Evolutionary conservation across 768 basidiomycete species (phyloP), one percentile per base, ranked within the genome.

Genomic region (Suillus variegatus): DNA sequence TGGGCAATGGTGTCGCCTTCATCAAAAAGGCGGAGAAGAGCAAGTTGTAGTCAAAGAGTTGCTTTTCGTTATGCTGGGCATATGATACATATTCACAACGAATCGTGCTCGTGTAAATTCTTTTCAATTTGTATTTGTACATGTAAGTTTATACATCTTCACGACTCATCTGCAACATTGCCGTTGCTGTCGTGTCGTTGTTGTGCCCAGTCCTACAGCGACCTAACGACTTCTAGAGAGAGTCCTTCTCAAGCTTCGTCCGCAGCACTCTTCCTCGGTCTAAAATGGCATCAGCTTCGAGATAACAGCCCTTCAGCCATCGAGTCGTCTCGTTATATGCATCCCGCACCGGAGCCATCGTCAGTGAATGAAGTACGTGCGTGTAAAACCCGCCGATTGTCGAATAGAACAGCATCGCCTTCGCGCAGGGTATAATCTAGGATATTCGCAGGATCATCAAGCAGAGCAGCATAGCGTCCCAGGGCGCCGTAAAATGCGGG

Each of bases 251-350:
- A 25, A 73, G 47, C 32, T 63, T 73, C 22, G 79, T 74, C 65
- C 79, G 78, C 60, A 89, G 71, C 36, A 87, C 79, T 67, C 91
- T 83, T 28, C 82, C 83, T 3, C 86, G 82, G 73, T 91, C 90
- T 65, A 87, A 74, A 63, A 92, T 71, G 10, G 82, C 75, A 70
- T 92, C 91, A 3, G 84, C 87, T 72, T 92, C 90, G 2, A 92
- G 73, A 80, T 85, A 97, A 74, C 84, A 93, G 28, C 97, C 96
- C 77, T 97, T 97, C 62, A 98, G 78, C 96, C 96, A 97, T 61
- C 96, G 78, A 70, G 84, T 88, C 22, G 85, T 77, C 64, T 85
- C 85, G 41, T 83, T 85, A 18, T 73, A 76, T 61, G 70, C 72
- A 35, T n/a, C 65, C 65, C 12, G 70, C 73, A 32, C 80, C 79